Evolutionary conservation across 2,329 filamentous ascomycete genomes (phyloP), one percentile per base, ranked within the genome.

Genomic region (Epichloe gansuensis): DNA sequence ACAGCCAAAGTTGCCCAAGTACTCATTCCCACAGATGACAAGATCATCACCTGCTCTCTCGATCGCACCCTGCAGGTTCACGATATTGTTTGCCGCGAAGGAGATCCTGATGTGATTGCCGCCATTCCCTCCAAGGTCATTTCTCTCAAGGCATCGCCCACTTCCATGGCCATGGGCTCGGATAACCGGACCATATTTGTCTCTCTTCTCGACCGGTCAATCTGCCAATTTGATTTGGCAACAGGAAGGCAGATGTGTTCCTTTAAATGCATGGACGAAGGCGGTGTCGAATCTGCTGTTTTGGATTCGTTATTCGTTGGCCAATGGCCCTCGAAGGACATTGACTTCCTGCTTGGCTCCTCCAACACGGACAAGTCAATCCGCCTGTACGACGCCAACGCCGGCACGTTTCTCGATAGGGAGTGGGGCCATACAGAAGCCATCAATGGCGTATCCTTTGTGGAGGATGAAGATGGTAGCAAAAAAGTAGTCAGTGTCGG

Each of bases 301-400:
- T 72, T 97, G 59, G 88, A 91, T 58, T 87, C 86, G 0, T 75
- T 98, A 34, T 81, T 82, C 2, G 80, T 83, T 53, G 82, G 64
- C 61, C 81, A 63, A 70, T 81, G 60, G 67, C 76, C 56, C 68
- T 77, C 68, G 45, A 75, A 66, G 65, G 81, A 72, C 42, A 68
- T 77, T 3, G 79, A 83, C 31, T 78, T 94, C 49, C 76, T 98
- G 50, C 77, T 93, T 17, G 91, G 89, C n/a, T 78, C 93, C 11
- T 96, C 91, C 8, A 91, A 91, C 60, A 95, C 88, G 1, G 93
- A 98, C 67, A 98, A 97, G 65, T 97, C 93, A 0, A 85, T 98
- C 52, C 78, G 93, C 38, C 73, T 98, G 15, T 98, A 98, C 62
- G 88, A 95, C 59, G 75, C 81, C 34, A 83, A 85, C 56, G 83